Evolutionary conservation across 345 rosid genomes (phyloP).

Genomic region (Syzygium oleosum): DNA sequence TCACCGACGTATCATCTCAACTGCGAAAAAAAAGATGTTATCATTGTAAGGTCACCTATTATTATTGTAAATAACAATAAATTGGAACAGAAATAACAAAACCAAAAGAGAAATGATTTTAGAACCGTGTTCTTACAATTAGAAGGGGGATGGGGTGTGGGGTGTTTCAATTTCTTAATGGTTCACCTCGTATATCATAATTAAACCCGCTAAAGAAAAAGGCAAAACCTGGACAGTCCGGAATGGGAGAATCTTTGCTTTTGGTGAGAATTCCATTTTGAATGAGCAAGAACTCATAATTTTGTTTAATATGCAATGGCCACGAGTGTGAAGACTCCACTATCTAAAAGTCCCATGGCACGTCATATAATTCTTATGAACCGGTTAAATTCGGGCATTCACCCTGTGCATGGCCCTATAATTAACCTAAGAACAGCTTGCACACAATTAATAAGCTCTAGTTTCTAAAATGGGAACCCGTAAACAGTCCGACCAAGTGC

Average conservation of each 20-base stretch:
- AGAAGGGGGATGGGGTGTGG: not conserved
- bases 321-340: not conserved
- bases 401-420: not conserved
- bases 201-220: not conserved
- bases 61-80: not conserved
- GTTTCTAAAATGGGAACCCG: not conserved
- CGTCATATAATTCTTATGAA: not conserved
- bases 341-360: not conserved
- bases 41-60: not conserved
- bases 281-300: not conserved
- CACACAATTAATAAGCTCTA: not conserved
- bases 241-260: conserved; percentile 1
- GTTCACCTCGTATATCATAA: not conserved
- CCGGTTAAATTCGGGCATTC: not conserved
- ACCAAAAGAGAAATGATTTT: not conserved
- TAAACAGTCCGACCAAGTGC: not conserved
- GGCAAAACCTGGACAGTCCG: not conserved
- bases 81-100: not conserved
- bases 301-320: not conserved
- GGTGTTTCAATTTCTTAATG: not conserved
- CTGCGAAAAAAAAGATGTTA: not conserved
- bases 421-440: not conserved
- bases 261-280: not conserved
- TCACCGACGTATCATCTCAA: not conserved
- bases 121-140: not conserved